Evolutionary conservation across 1,139 yeast genomes (phyloP), one percentile per base, ranked within the genome.

Genomic region (Taiozyma onychis): DNA sequence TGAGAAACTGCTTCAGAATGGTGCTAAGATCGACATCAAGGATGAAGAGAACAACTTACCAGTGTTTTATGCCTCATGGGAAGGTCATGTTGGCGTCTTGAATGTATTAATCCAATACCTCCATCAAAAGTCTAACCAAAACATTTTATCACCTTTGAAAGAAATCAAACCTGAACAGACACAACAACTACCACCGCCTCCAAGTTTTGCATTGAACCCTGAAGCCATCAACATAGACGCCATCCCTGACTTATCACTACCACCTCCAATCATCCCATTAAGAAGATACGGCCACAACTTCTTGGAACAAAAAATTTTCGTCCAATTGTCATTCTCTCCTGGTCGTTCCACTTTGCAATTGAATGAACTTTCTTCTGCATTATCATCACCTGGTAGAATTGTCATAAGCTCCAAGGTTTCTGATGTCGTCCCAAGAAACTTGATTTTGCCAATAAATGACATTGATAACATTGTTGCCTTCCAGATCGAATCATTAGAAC

Each of bases 231-330:
- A 76, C 49, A 70, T 77, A 4, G 96, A 88, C 59, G 77, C 83
- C 24, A 91, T 93, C 47, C 99, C 99, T 0, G 97, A 89, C 60
- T 76, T 93, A 51, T 82, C 90, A 37, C 74, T 93, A 51, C 99
- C 99, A 1, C 99, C 99, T 1, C 99, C 99, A 11, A 89, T 93
- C 49, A 81, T 93, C 46, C 99, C 99, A 0, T 73, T 93, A 50
- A 77, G 97, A 61, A 78, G 96, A 58, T 93, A 93, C 64, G 99
- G 99, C 9, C 99, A 93, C 69, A 93, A 90, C 67, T 93, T 90
- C 70, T 72, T 93, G 62, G 98, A 93, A 62, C 88, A 85, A 64
- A 89, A 88, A 62, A 89, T 88, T 3, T 81, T 90, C 57, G 78
- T 93, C 39, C 96, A 91, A 64, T 71, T 93, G 44, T 76, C 81